Conservation (phyloP, 176 grass and related monocot genomes). For the Eleusine indica region DNA sequence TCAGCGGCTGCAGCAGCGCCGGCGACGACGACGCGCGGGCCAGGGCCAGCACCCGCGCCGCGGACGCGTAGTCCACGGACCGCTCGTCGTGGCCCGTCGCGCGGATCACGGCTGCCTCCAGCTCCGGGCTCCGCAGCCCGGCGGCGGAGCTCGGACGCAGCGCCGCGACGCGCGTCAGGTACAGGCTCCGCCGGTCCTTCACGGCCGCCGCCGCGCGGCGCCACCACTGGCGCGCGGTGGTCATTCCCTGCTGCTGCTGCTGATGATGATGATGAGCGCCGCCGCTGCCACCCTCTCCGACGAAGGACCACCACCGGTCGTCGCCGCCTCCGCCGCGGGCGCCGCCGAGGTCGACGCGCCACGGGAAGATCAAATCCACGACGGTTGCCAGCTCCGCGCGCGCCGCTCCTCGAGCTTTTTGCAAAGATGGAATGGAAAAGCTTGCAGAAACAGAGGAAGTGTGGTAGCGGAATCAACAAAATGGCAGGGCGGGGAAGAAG, state of each 20-base stretch:
- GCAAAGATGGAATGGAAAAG: background rate
- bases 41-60: conserved; percentile 67
- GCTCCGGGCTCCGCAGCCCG: conserved; percentile 37
- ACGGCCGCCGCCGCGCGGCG: conserved; percentile 60
- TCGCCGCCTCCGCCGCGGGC: background rate
- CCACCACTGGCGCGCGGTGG: conserved; percentile 70
- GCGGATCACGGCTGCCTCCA: conserved; percentile 79
- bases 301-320: background rate
- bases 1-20: conserved; percentile 53
- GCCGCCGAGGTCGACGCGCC: conserved; percentile 12
- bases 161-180: conserved; percentile 47
- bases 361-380: conserved; percentile 24
- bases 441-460: background rate
- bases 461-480: background rate
- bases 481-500: background rate
- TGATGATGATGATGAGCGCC: background rate
- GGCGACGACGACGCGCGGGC: conserved; percentile 55
- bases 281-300: background rate
- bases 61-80: conserved; percentile 62
- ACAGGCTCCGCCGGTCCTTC: conserved; percentile 81
- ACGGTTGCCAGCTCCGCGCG: conserved; percentile 25
- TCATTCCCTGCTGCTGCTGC: conserved; percentile 17
- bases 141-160: conserved; percentile 4
- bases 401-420: background rate
- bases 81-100: conserved; percentile 88